Conservation (phyloP, 768 basidiomycete genomes). For the Mycena vulgaris region DNA sequence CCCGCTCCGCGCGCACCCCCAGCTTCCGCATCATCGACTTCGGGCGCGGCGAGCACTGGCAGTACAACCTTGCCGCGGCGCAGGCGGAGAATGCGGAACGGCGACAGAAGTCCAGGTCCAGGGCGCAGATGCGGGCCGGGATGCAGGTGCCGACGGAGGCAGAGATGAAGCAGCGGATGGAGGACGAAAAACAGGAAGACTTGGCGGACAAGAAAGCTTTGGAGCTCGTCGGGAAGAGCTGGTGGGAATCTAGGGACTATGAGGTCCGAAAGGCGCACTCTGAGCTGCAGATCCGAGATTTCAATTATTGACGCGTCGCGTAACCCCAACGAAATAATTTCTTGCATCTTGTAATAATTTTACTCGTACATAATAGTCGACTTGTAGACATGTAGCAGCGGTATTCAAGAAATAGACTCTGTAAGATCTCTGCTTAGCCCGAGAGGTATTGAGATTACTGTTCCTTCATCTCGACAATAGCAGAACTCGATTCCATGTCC, state of each 20-base stretch:
- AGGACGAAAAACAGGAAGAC: not conserved
- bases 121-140: not conserved
- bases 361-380: not conserved
- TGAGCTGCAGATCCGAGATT: slow-evolving; percentile 28
- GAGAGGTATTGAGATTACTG: not conserved
- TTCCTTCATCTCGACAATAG: slow-evolving; percentile 23
- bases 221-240: slow-evolving; percentile 1
- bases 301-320: slow-evolving; percentile 16
- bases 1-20: slow-evolving; percentile 46
- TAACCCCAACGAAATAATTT: not conserved
- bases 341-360: not conserved
- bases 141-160: slow-evolving; percentile 28
- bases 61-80: not conserved
- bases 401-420: not conserved
- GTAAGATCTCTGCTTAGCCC: not conserved
- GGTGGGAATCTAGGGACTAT: slow-evolving; percentile 29
- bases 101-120: not conserved
- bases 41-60: slow-evolving; percentile 49
- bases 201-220: not conserved
- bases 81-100: not conserved
- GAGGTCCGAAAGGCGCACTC: slow-evolving; percentile 34
- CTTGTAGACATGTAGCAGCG: not conserved
- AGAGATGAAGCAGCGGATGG: slow-evolving; percentile 17
- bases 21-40: slow-evolving; percentile 67
- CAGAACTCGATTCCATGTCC: slow-evolving; percentile 21